These are phyloP conservation scores for Huiozyma naganishii DNA, from an alignment of 805 yeast species.

Conservation along the genomic window DNA sequence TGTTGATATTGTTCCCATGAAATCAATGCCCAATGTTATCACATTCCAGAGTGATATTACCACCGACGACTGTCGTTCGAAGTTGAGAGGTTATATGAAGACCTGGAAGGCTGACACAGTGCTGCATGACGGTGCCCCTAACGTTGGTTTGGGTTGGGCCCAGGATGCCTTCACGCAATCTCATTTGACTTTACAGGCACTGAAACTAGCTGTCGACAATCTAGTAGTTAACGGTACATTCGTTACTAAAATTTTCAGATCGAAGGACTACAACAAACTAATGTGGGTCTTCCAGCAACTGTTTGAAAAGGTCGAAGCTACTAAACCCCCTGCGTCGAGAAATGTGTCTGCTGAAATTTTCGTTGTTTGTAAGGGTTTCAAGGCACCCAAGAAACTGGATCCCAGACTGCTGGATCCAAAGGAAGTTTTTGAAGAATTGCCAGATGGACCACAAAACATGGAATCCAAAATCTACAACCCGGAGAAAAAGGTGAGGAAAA, in stretches of 20 bases:
- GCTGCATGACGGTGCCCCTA: constrained; percentile 99
- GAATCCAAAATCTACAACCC: constrained; percentile 94
- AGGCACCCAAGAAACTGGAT: constrained; percentile 91
- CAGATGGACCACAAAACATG: constrained; percentile 60
- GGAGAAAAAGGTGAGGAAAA: constrained; percentile 75
- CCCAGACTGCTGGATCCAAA: constrained; percentile 86
- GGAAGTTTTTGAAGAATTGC: constrained; percentile 88
- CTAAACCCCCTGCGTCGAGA: constrained; percentile 98
- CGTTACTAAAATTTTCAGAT: constrained; percentile 93
- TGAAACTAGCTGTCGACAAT: constrained; percentile 89
- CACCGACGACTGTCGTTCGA: constrained; percentile 94
- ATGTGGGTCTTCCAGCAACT: constrained; percentile 97
- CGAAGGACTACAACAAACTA: constrained; percentile 95
- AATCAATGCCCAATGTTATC: constrained; percentile 88
- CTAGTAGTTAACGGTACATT: constrained; percentile 86
- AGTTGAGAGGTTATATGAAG: constrained; percentile 88
- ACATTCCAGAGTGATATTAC: constrained; percentile 96
- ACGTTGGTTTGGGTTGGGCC: constrained; percentile 99
- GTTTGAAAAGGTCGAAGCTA: constrained; percentile 94
- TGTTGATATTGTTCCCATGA: constrained; percentile 97
- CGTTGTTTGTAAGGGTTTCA: constrained; percentile 91
- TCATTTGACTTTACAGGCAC: constrained; percentile 86
- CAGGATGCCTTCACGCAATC: constrained; percentile 99
- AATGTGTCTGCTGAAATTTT: constrained; percentile 98
- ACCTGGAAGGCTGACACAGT: constrained; percentile 99